These are phyloP conservation scores for Parachaetomium inaequale DNA, from an alignment of 495 filamentous ascomycete genomes.

Conservation along the genomic window DNA sequence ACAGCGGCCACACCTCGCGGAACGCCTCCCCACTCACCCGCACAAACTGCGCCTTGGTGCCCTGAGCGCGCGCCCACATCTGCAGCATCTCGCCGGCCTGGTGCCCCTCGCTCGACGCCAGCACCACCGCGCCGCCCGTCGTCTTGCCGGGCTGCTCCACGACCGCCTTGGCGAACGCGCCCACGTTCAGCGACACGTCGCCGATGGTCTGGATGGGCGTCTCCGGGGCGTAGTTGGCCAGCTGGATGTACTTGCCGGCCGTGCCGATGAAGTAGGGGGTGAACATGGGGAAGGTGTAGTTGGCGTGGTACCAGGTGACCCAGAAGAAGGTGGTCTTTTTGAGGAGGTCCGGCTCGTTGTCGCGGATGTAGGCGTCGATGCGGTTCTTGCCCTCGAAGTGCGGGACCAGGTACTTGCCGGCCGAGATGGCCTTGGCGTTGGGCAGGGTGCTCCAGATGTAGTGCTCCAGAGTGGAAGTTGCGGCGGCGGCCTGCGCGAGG, in stretches of 20 bases:
- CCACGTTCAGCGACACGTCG: conserved; percentile 38
- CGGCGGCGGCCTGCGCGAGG: conserved; percentile 52
- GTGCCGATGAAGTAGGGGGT: conserved; percentile 30
- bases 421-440: conserved; percentile 23
- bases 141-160: conserved; percentile 37
- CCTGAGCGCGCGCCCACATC: conserved; percentile 35
- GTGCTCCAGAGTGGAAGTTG: conserved; percentile 41
- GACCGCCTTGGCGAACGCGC: conserved; percentile 39
- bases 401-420: conserved; percentile 33
- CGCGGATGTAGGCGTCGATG: conserved; percentile 39
- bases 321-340: conserved; percentile 43
- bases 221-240: conserved; percentile 28
- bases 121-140: conserved; percentile 31
- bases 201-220: conserved; percentile 40
- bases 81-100: conserved; percentile 35
- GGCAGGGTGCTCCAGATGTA: conserved; percentile 49
- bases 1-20: conserved; percentile 35
- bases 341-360: conserved; percentile 21
- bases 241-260: conserved; percentile 34
- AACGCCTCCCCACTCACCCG: conserved; percentile 25
- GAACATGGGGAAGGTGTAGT: conserved; percentile 32
- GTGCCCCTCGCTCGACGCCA: conserved; percentile 30
- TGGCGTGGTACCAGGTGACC: conserved; percentile 34
- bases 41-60: conserved; percentile 28
- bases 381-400: conserved; percentile 43